Evolutionary conservation across 1,139 yeast genomes (phyloP).

Genomic region (Maudiozyma humilis): DNA sequence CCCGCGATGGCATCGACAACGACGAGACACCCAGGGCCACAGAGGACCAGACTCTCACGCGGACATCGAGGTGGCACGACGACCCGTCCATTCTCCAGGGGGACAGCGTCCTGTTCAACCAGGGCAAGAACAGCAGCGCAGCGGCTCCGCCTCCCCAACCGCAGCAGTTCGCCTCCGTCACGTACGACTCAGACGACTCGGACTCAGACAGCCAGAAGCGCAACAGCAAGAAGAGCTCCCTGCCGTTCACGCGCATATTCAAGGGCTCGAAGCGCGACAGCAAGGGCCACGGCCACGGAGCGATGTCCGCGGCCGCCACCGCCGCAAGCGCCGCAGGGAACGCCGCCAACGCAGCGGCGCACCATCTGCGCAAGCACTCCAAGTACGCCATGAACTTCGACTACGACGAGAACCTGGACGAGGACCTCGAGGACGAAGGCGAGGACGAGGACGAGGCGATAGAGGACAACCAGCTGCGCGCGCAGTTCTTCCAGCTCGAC

Average conservation of each 20-base stretch:
- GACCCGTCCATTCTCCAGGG: slow-evolving; percentile 2
- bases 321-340: neutral
- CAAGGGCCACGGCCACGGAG: neutral
- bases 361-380: slow-evolving; percentile 7
- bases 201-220: slow-evolving; percentile 2
- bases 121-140: neutral
- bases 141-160: neutral
- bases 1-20: neutral
- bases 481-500: slow-evolving; percentile 21
- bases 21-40: neutral
- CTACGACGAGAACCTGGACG: slow-evolving; percentile 27
- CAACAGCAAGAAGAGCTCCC: neutral
- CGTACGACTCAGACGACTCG: slow-evolving; percentile 4
- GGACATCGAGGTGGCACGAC: neutral
- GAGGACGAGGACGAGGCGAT: slow-evolving; percentile 23
- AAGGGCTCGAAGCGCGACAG: neutral
- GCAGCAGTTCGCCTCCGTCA: slow-evolving; percentile 1
- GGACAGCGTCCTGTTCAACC: slow-evolving; percentile 2
- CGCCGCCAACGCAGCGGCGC: neutral
- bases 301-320: neutral
- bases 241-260: slow-evolving; percentile 3
- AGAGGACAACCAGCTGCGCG: slow-evolving; percentile 17
- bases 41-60: slow-evolving; percentile 1
- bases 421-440: slow-evolving; percentile 29
- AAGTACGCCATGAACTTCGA: slow-evolving; percentile 26